phyloP scores from a whole-genome alignment of 257 asterid genomes.

The Solanum raphanifolium region DNA sequence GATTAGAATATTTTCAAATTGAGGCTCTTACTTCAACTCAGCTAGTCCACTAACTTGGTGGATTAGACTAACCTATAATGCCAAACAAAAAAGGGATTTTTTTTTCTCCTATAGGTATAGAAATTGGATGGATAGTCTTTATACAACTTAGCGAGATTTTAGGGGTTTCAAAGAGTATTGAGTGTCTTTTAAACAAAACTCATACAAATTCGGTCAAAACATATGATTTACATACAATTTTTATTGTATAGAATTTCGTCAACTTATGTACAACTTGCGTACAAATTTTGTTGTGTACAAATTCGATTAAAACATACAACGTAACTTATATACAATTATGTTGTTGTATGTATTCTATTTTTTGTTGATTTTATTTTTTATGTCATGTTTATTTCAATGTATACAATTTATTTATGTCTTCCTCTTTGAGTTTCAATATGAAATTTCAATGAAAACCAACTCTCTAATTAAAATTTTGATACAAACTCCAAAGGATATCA shows the following conservation, averaged over 20 bases:
- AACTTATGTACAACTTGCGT: neutral
- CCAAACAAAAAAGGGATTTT: neutral
- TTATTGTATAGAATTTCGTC: no score
- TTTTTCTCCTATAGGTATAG: neutral
- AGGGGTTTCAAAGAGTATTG: neutral
- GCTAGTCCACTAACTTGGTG: neutral
- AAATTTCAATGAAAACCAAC: neutral
- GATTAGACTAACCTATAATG: neutral
- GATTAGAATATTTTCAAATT: no score
- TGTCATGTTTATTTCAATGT: neutral
- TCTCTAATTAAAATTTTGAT: neutral
- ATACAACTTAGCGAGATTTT: neutral
- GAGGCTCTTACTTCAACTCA: neutral
- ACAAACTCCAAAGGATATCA: neutral
- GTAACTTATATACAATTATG: neutral
- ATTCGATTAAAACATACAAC: neutral
- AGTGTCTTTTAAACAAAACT: neutral
- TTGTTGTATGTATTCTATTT: neutral
- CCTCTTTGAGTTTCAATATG: neutral
- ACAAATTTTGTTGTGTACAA: neutral
- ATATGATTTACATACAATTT: neutral
- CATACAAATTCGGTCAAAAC: neutral
- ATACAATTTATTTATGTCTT: neutral
- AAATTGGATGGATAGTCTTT: neutral
- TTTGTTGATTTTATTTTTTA: neutral